Evolutionary conservation across 2,329 filamentous ascomycete genomes (phyloP), one percentile per base, ranked within the genome.

Genomic region (Mycogone perniciosa): DNA sequence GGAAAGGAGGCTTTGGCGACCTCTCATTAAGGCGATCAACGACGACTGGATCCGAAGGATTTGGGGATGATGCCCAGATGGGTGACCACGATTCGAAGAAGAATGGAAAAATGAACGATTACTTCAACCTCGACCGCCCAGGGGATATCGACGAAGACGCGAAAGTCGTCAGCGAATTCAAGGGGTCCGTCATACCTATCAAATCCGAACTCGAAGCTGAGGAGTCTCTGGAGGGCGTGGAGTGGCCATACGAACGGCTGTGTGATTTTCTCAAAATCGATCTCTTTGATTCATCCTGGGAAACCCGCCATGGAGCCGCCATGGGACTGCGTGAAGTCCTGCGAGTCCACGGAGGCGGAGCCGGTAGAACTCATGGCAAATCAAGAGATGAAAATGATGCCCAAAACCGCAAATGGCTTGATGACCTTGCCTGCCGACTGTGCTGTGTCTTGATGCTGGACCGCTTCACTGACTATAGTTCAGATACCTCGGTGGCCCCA

Each of bases 361-460:
- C 93, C 51, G 95, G 93, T 35, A 84, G 92, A 47, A 66, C 82
- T 51, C 82, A 78, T 54, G 85, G 83, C 53, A 92, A 86, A 65
- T 77, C 79, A 7, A 80, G 82, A 56, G 62, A 71, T 30, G 85
- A 95, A 60, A 99, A 99, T 63, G 82, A 96, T 61, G 64, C 70
- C 1, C 75, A 88, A 41, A 99, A 97, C 61, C 81, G 85, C 54
- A 80, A 76, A 64, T 99, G 90, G 90, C 80, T 99, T 20, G 88
- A 97, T 63, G 92, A 99, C 63, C 77, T 99, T 46, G 89, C 91
- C n/a, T 96, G 91, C 62, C 87, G 93, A 29, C 79, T 99, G 44
- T 92, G 91, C 67, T 96, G 89, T 65, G 91, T 99, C 47, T 85
- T 99, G 61, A 96, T 99, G 84, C 82, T 99, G 11, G 93, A 99